Percentiles rank a stretch among this genome's conserved stretches.
phyloP scores from a whole-genome alignment of 148 eudicot species.

The Camellia sinensis region DNA sequence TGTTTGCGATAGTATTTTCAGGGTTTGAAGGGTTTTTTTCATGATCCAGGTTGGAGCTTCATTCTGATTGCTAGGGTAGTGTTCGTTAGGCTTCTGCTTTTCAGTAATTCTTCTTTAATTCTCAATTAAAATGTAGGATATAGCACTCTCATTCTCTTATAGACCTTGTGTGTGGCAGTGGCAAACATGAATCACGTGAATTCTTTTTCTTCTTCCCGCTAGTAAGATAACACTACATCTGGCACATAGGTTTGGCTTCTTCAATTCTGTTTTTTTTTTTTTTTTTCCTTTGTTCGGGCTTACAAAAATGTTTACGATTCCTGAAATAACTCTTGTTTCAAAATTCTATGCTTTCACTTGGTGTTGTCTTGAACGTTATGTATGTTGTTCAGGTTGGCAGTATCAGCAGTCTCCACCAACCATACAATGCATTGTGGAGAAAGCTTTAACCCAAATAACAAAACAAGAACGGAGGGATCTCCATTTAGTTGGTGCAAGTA shows the following conservation, averaged over 20 bases:
- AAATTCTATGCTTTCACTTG: neutral
- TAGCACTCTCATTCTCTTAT: neutral
- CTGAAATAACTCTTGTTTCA: neutral
- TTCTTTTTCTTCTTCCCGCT: neutral
- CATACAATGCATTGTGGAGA: slow-evolving; percentile 68
- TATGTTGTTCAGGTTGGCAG: slow-evolving; percentile 71
- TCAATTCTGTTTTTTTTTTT: neutral
- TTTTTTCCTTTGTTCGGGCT: neutral
- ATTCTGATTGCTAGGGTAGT: neutral
- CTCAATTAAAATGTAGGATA: neutral
- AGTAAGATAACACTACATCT: neutral
- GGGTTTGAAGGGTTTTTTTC: neutral
- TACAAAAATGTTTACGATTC: neutral
- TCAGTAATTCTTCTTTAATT: neutral
- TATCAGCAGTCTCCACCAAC: slow-evolving; percentile 84
- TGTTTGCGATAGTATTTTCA: neutral
- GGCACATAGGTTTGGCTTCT: neutral
- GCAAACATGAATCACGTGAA: neutral
- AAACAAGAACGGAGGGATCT: slow-evolving; percentile 66
- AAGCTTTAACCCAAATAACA: slow-evolving; percentile 63
- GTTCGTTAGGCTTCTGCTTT: neutral
- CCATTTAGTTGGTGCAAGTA: slow-evolving; percentile 75
- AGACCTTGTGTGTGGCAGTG: neutral
- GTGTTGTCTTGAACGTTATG: neutral
- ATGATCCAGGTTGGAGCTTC: neutral